Conservation (phyloP, 495 filamentous ascomycete genomes). For the Cudoniella acicularis region DNA sequence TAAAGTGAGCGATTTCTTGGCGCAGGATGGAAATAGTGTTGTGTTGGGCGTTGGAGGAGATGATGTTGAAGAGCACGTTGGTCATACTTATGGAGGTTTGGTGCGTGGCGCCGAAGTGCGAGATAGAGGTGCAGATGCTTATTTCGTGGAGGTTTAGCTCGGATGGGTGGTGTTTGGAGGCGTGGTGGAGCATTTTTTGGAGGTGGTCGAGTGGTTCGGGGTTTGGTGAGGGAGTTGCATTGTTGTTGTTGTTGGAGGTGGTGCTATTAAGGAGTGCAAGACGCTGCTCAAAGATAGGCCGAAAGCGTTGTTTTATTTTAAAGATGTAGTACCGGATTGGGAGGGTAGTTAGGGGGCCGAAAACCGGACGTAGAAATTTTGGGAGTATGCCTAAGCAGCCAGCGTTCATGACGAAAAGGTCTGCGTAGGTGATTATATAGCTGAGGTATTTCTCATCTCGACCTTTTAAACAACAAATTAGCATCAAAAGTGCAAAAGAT, state of each 20-base stretch:
- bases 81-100: constrained; percentile 22
- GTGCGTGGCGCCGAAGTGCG: constrained; percentile 31
- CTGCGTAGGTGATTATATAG: constrained; percentile 17
- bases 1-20: constrained; percentile 24
- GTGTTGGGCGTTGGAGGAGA: constrained; percentile 30
- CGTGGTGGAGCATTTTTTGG: constrained; percentile 36
- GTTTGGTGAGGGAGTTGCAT: no score
- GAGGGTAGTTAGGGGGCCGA: constrained; percentile 18
- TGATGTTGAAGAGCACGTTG: constrained; percentile 30
- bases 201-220: constrained; percentile 28
- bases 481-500: no score
- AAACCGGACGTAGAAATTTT: constrained; percentile 25
- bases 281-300: not conserved
- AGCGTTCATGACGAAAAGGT: constrained; percentile 27
- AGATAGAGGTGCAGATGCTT: constrained; percentile 27
- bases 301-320: not conserved
- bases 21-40: constrained; percentile 35
- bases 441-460: constrained; percentile 28
- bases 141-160: constrained; percentile 28
- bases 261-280: not conserved
- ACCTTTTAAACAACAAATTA: constrained; percentile 14
- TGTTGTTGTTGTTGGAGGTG: no score
- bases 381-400: constrained; percentile 27
- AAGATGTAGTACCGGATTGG: not conserved
- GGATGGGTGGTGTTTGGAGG: constrained; percentile 28